Evolutionary conservation across 371 early-diverging fungal genomes (phyloP), one percentile per base, ranked within the genome.

Genomic region (Apophysomyces sp.): DNA sequence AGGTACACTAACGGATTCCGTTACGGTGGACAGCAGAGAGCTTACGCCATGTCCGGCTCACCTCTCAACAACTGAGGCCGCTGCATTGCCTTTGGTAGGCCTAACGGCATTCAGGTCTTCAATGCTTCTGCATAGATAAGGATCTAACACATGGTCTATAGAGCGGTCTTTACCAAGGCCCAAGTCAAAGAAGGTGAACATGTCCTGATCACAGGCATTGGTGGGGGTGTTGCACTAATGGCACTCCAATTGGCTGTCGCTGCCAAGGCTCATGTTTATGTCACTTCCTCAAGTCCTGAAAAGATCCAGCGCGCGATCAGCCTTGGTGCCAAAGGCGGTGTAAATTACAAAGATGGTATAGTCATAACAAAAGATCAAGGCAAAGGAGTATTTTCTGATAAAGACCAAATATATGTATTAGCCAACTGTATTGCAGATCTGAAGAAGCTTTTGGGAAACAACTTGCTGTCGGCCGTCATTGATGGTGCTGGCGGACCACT

Each of bases 131-230:
- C 53, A 55, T n/a, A 12, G 26, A 29, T 21, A 36, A 15, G 16
- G 12, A 28, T 21, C 21, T 27, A 24, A 40, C 40, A 7, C 29
- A 37, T 53, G 13, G 21, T 18, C 13, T 16, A 51, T 53, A 76
- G 86, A 49, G 87, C 85, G 13, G 55, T 78, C 3, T 85, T 87
- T 41, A 84, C 86, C 16, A 86, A 86, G 51, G 89, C 81, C 2
- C 62, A 80, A 24, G 82, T 88, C 21, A 62, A 67, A 53, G 65
- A 71, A 15, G 88, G 81, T 8, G 81, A 86, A 18, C 79, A 82
- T 65, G 86, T 91, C 2, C 67, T 91, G n/a, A 77, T 91, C 49
- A 84, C 90, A 24, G 92, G 92, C 32, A 89, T 91, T 66, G 89
- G 86, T 18, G 91, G 91, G 41, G 92, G 92, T 55, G 92, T 91